Evolutionary conservation across 225 moss, liverwort and hornwort genomes (phyloP), one percentile per base, ranked within the genome.

Genomic region (Bryum argenteum): DNA sequence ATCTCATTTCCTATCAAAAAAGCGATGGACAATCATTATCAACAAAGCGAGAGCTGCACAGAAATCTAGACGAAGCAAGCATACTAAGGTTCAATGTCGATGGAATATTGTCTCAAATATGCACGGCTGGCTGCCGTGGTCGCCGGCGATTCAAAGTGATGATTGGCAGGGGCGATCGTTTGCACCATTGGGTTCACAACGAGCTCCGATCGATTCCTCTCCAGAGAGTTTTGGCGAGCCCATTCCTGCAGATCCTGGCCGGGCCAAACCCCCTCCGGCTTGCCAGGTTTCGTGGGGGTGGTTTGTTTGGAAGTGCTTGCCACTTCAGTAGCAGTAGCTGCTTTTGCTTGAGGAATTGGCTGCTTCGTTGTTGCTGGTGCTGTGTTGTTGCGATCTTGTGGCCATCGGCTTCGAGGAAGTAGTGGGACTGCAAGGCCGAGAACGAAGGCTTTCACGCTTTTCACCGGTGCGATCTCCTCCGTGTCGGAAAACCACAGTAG

Each of bases 331-430:
- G 48, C 15, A 13, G 47, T 13, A 14, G 11, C 13, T 3, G 47
- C 15, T 16, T 12, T 4, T 16, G 47, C 45, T 33, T 22, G 33
- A 10, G 14, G 18, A 11, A 51, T 41, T 14, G 56, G n/a, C 15
- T 61, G 72, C 0, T 66, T 21, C 9, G 70, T n/a, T 9, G 44
- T 10, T 26, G 62, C 69, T 8, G 74, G 33, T 33, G 33, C 17
- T 17, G 48, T 17, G 48, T 48, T 60, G 17, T 66, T 78, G 61
- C 85, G 70, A 40, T 17, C 14, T 14, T 73, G 76, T 1, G 88
- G 85, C 97, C 97, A 94, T 17, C 77, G 79, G 19, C 77, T 79
- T 3, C 90, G 88, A 16, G 97, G 92, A 63, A 98, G 75, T 26
- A 92, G 65, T 0, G 90, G 94, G 54, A 94, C 68, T 6, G 81